Percentiles rank a stretch among this genome's conserved stretches.
Conservation (phyloP, 2,329 filamentous ascomycete genomes). For the Ophiostoma ips region DNA sequence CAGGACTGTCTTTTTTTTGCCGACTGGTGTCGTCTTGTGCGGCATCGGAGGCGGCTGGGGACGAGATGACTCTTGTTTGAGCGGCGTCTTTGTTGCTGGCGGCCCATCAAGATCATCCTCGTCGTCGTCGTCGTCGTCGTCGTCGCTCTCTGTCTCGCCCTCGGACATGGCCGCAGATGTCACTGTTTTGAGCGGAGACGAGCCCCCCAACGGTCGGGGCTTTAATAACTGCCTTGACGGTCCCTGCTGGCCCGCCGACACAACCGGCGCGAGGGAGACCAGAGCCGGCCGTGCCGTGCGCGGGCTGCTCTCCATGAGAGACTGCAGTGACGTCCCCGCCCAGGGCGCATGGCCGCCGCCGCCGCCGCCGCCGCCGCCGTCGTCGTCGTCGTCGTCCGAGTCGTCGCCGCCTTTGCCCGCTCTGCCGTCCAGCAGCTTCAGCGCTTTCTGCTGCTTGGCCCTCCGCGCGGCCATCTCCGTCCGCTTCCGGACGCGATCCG, state of each 20-base stretch:
- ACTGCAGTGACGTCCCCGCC: conserved; percentile 26
- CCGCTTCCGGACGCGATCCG: conserved; percentile 18
- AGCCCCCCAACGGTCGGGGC: not conserved
- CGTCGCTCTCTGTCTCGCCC: not conserved
- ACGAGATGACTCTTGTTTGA: not conserved
- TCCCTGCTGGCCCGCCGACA: not conserved
- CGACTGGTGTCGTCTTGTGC: not conserved
- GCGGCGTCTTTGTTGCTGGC: not conserved
- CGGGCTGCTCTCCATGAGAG: conserved; percentile 26
- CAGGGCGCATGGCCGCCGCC: conserved; percentile 20
- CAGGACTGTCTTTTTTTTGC: not conserved
- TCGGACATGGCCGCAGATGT: not conserved
- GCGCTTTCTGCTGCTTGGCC: conserved; percentile 23
- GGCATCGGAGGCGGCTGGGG: not conserved
- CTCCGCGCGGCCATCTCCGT: conserved; percentile 22
- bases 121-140: conserved; percentile 2
- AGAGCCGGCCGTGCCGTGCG: conserved; percentile 17
- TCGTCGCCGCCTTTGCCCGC: conserved; percentile 13
- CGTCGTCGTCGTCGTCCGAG: conserved; percentile 20
- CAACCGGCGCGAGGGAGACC: not conserved
- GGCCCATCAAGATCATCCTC: conserved; percentile 11
- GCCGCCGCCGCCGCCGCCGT: conserved; percentile 18
- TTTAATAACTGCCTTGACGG: too few relatives aligned
- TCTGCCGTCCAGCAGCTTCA: conserved; percentile 9
- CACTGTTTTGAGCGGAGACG: not conserved